Evolutionary conservation across 2,329 filamentous ascomycete genomes (phyloP).

Genomic region (Talaromyces amestolkiae): DNA sequence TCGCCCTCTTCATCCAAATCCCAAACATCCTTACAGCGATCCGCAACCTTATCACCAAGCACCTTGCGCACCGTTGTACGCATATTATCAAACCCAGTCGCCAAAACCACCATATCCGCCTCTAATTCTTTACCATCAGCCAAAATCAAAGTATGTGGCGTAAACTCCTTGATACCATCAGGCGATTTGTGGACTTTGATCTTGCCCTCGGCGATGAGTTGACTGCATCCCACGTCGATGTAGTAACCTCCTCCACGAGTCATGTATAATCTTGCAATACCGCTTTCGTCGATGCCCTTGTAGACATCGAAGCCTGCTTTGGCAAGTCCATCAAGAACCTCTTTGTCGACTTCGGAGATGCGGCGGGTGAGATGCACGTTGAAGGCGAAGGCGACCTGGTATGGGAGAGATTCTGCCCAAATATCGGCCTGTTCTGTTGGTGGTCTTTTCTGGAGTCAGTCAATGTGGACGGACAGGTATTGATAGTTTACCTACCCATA

Average conservation of each 20-base stretch:
- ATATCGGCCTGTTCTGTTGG: conserved; percentile 54
- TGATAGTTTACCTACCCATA: conserved; percentile 28
- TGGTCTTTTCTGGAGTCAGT: conserved; percentile 9
- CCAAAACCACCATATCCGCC: conserved; percentile 63
- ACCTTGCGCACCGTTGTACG: conserved; percentile 59
- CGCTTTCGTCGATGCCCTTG: conserved; percentile 41
- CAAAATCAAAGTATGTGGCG: conserved; percentile 47
- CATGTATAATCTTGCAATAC: conserved; percentile 46
- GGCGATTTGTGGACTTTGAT: conserved; percentile 61
- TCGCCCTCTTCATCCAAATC: conserved; percentile 59
- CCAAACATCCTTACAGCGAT: conserved; percentile 59
- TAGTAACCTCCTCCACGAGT: conserved; percentile 58
- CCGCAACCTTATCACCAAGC: conserved; percentile 61
- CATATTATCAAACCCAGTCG: conserved; percentile 69
- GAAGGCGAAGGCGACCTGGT: conserved; percentile 48
- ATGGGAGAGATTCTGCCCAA: conserved; percentile 47
- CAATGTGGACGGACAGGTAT: not conserved
- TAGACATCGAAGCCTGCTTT: conserved; percentile 48
- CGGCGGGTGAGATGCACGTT: conserved; percentile 43
- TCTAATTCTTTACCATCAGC: conserved; percentile 56
- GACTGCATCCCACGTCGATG: conserved; percentile 55
- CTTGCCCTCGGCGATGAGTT: conserved; percentile 56
- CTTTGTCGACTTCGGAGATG: conserved; percentile 44
- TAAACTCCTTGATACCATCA: conserved; percentile 54
- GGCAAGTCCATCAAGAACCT: conserved; percentile 45